These are phyloP conservation scores for Trichoderma atrobrunneum DNA, from an alignment of 2,329 filamentous ascomycete species.

Conservation along the genomic window DNA sequence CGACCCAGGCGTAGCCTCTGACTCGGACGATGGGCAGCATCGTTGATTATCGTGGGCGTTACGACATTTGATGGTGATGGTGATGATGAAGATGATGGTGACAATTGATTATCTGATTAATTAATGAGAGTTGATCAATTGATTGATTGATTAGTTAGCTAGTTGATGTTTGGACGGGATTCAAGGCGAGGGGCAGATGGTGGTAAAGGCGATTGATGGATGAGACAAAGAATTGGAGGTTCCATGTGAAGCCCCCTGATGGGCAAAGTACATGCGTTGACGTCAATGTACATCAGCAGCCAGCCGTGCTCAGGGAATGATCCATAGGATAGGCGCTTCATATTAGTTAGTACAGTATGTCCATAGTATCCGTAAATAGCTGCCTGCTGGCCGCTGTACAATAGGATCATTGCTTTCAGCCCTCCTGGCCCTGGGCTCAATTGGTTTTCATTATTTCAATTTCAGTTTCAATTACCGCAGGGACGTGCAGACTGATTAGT, in stretches of 20 bases:
- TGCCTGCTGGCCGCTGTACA: not conserved
- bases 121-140: not conserved
- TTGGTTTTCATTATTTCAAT: not conserved
- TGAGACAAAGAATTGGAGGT: not conserved
- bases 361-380: not conserved
- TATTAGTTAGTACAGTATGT: not conserved
- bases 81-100: not conserved
- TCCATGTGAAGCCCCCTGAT: not conserved
- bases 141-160: not conserved
- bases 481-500: not conserved
- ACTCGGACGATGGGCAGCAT: not conserved
- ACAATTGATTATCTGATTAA: not conserved
- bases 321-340: not conserved
- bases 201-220: not conserved
- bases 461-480: not conserved
- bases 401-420: not conserved
- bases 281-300: not conserved
- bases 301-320: not conserved
- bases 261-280: not conserved
- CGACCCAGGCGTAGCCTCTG: conserved; percentile 15
- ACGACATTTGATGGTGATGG: not conserved
- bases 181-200: not conserved
- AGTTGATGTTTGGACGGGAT: not conserved
- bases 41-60: not conserved
- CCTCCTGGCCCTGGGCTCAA: not conserved